Evolutionary conservation across 2,329 filamentous ascomycete species (phyloP), one percentile per base, ranked within the genome.

Genomic region (Calonectria montana): DNA sequence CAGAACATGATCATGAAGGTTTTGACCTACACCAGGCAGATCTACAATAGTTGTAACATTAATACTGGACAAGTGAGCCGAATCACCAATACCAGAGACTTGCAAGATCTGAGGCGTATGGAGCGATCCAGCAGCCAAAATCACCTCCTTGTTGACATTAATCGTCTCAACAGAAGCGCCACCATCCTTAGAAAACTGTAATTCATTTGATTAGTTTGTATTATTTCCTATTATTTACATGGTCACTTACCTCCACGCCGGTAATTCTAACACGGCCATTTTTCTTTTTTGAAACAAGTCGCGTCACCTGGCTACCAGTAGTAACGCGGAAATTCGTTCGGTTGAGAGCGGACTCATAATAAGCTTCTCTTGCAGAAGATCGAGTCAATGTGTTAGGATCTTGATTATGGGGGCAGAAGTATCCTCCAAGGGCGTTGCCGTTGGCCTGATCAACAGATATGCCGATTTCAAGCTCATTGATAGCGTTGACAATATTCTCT

Each of bases 281-380:
- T 0, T 12, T 53, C 16, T 75, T 77, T 48, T 69, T 50, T 7
- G 76, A 76, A 1, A 77, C 12, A 13, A 78, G 48, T 12, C 74
- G 70, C 2, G 76, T 78, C 1, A 78, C 76, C 9, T 78, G 76
- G 9, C 61, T 47, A 0, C 76, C 69, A 1, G 72, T 13, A 12
- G 71, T 27, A 0, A 78, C 21, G 5, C 77, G 53, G 1, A 78
- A 72, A 12, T 78, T 78, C 15, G 39, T 62, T 16, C 76, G 75
- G 2, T 63, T n/a, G 4, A 65, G 50, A 2, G 53, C 66, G 0
- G 75, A 43, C 1, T 67, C 67, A n/a, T 76, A 78, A 43, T 78
- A 77, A 1, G 68, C 73, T 48, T 78, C 76, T 16, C 70, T 45
- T 3, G 76, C 76, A n/a, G 76, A 78, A 1, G 73, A 78, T 2